phyloP scores from a whole-genome alignment of 2,329 filamentous ascomycete species.

The Microdochium trichocladiopsis region DNA sequence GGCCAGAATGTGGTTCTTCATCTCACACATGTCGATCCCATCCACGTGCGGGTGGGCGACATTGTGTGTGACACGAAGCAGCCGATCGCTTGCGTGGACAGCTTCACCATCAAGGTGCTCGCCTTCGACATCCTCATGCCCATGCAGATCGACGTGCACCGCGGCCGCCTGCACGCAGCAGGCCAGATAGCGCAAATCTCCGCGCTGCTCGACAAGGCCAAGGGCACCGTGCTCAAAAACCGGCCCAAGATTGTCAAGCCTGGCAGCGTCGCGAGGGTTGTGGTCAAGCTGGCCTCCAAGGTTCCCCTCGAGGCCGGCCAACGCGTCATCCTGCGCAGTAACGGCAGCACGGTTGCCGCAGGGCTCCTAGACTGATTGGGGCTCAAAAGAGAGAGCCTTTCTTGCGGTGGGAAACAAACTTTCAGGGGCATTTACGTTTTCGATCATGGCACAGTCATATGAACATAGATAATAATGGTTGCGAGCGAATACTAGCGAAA shows the following conservation, averaged over 20 bases:
- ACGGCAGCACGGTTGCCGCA: slow-evolving; percentile 80
- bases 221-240: slow-evolving; percentile 70
- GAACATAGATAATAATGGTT: no score
- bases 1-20: slow-evolving; percentile 86
- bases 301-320: slow-evolving; percentile 76
- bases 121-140: slow-evolving; percentile 87
- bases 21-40: slow-evolving; percentile 74
- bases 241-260: slow-evolving; percentile 79
- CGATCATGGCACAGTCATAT: no score
- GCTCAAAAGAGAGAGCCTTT: background rate
- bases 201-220: slow-evolving; percentile 71
- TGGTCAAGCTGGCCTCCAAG: slow-evolving; percentile 65
- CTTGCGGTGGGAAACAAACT: no score
- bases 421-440: no score
- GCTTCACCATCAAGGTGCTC: slow-evolving; percentile 75
- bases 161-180: slow-evolving; percentile 72
- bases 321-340: slow-evolving; percentile 72
- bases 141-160: slow-evolving; percentile 82
- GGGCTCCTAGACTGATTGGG: slow-evolving; percentile 74
- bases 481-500: no score
- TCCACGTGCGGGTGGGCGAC: slow-evolving; percentile 77
- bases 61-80: slow-evolving; percentile 67
- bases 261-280: slow-evolving; percentile 67
- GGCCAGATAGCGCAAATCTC: slow-evolving; percentile 67
- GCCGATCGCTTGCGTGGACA: slow-evolving; percentile 64